phyloP scores from a whole-genome alignment of 2,329 filamentous ascomycete species.

The Ophiocordyceps australis region DNA sequence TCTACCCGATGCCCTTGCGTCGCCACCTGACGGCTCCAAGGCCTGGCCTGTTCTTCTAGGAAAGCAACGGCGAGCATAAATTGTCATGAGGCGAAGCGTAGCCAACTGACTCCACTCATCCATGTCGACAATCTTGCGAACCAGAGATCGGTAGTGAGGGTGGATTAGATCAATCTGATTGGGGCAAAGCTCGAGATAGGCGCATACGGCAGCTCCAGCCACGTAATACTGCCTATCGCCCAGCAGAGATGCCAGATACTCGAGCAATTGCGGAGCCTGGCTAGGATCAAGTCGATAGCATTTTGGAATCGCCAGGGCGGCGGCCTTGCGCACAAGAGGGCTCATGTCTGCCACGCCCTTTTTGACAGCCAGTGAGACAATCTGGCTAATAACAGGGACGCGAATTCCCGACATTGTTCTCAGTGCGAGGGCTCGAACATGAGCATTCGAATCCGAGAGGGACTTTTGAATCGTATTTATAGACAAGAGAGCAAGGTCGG shows the following conservation, averaged over 20 bases:
- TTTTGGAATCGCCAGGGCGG: constrained; percentile 86
- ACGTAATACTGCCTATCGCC: constrained; percentile 93
- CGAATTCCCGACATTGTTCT: constrained; percentile 94
- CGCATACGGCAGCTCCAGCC: constrained; percentile 78
- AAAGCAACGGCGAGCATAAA: constrained; percentile 79
- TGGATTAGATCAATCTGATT: constrained; percentile 79
- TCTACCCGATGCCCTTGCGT: constrained; percentile 19
- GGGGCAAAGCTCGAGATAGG: constrained; percentile 80
- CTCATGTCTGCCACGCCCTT: constrained; percentile 89
- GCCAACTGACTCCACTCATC: constrained; percentile 95
- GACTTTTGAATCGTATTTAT: constrained; percentile 99
- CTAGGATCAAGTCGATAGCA: constrained; percentile 82
- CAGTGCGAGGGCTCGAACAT: constrained; percentile 78
- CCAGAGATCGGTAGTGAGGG: constrained; percentile 67
- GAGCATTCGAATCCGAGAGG: constrained; percentile 77
- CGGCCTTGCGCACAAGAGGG: constrained; percentile 79
- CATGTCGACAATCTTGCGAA: constrained; percentile 93
- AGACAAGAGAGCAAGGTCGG: constrained; percentile 83
- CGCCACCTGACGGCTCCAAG: constrained; percentile 21
- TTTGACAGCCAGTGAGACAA: constrained; percentile 90
- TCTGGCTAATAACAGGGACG: constrained; percentile 96
- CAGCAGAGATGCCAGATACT: constrained; percentile 60
- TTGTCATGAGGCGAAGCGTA: constrained; percentile 61
- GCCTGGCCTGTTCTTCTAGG: constrained; percentile 46
- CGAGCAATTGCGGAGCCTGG: constrained; percentile 68